Conservation (phyloP, 169 alveolate genomes). For the Perkinsus chesapeaki region DNA sequence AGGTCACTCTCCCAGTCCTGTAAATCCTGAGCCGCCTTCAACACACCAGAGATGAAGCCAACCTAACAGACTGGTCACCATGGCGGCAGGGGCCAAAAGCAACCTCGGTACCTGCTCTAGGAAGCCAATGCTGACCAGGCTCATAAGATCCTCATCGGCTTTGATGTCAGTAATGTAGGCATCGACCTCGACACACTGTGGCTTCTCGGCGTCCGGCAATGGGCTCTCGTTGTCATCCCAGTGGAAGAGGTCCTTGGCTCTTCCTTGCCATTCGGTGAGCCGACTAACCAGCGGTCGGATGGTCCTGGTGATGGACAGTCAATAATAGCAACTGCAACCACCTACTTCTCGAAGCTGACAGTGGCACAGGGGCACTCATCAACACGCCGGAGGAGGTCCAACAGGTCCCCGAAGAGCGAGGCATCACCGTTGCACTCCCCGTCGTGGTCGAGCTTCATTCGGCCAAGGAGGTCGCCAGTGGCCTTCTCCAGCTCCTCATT, state of each 20-base stretch:
- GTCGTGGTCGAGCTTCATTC: background rate
- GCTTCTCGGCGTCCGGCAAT: background rate
- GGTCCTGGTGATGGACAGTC: background rate
- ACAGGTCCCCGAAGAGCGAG: background rate
- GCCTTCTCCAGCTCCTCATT: background rate
- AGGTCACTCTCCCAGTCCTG: background rate
- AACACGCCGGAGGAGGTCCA: background rate
- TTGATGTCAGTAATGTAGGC: background rate
- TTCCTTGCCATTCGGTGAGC: background rate
- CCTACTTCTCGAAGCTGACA: background rate
- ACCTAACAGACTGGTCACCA: background rate
- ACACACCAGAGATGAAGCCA: background rate
- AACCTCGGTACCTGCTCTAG: background rate
- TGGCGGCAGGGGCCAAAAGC: background rate
- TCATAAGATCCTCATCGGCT: background rate
- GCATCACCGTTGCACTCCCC: background rate
- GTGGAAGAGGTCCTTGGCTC: background rate
- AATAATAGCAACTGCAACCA: background rate
- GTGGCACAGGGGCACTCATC: background rate
- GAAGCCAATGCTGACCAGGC: background rate
- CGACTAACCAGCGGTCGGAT: background rate
- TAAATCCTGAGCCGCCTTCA: background rate
- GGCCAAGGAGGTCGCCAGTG: background rate
- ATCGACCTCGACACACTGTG: background rate
- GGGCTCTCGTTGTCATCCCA: background rate